Evolutionary conservation across 2,329 filamentous ascomycete species (phyloP).

Genomic region (Venturia oleaginea): DNA sequence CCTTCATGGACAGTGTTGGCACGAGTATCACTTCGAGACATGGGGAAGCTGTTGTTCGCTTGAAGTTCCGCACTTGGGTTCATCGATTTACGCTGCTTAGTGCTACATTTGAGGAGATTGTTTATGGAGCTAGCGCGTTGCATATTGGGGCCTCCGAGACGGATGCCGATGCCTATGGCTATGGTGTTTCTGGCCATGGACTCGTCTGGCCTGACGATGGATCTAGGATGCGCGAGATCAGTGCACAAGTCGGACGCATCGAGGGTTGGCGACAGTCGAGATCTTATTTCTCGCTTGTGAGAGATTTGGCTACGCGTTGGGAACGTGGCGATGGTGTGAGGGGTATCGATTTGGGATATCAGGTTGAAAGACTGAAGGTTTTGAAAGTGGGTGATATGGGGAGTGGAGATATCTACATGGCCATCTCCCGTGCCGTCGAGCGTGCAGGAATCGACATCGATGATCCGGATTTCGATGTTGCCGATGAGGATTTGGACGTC

Average conservation of each 20-base stretch:
- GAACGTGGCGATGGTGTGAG: slow-evolving; percentile 45
- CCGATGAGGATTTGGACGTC: slow-evolving; percentile 5
- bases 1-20: slow-evolving; percentile 81
- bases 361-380: slow-evolving; percentile 81
- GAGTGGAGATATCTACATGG: slow-evolving; percentile 75
- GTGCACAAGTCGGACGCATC: slow-evolving; percentile 83
- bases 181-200: slow-evolving; percentile 68
- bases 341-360: slow-evolving; percentile 78
- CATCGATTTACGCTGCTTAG: slow-evolving; percentile 85
- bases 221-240: slow-evolving; percentile 73
- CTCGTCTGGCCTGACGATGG: slow-evolving; percentile 89
- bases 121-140: slow-evolving; percentile 86
- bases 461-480: slow-evolving; percentile 8
- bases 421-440: slow-evolving; percentile 64
- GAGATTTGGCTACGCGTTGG: slow-evolving; percentile 37
- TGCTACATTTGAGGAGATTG: slow-evolving; percentile 87
- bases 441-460: slow-evolving; percentile 19
- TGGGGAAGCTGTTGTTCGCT: slow-evolving; percentile 80
- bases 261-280: slow-evolving; percentile 95
- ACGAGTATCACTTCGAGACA: slow-evolving; percentile 76
- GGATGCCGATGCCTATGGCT: slow-evolving; percentile 28
- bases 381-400: slow-evolving; percentile 68
- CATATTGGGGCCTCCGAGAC: slow-evolving; percentile 71
- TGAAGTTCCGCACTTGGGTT: slow-evolving; percentile 94
- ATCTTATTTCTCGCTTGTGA: slow-evolving; percentile 92